Conservation (phyloP, 257 asterid species). For the Paraleonurus japonicus region DNA sequence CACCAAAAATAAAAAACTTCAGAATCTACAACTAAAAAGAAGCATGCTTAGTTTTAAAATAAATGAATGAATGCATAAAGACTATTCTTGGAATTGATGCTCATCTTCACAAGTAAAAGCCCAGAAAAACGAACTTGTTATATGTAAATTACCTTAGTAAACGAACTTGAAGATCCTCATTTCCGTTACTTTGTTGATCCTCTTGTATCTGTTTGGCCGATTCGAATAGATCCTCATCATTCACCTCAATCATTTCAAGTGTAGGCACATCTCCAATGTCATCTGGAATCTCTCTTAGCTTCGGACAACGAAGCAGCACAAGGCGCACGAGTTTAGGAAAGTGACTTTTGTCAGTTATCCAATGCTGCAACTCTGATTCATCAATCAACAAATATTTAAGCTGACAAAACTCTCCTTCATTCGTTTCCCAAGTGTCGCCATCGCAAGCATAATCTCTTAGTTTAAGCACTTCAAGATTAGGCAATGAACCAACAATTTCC, state of each 20-base stretch:
- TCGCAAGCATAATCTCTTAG: not conserved
- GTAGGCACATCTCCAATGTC: not conserved
- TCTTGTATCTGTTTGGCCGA: constrained; percentile 5
- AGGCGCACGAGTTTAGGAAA: not conserved
- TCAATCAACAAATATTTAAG: not conserved
- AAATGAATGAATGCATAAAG: too few relatives aligned
- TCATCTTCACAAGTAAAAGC: too few relatives aligned
- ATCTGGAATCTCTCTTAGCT: not conserved
- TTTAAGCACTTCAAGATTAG: constrained; percentile 11
- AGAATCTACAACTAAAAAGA: too few relatives aligned
- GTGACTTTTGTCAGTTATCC: not conserved
- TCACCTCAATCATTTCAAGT: not conserved
- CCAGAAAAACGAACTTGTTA: too few relatives aligned
- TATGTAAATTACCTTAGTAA: not conserved
- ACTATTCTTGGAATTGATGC: too few relatives aligned
- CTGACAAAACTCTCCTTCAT: not conserved
- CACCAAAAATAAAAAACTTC: too few relatives aligned
- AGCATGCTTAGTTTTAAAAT: too few relatives aligned
- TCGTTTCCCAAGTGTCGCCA: not conserved
- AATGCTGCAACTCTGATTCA: not conserved
- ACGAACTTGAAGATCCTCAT: not conserved
- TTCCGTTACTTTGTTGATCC: not conserved
- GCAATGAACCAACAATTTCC: not conserved
- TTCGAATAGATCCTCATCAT: not conserved
- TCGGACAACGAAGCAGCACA: not conserved